These are phyloP conservation scores for Boechera retrofracta DNA, from an alignment of 345 rosid genomes.

Conservation along the genomic window DNA sequence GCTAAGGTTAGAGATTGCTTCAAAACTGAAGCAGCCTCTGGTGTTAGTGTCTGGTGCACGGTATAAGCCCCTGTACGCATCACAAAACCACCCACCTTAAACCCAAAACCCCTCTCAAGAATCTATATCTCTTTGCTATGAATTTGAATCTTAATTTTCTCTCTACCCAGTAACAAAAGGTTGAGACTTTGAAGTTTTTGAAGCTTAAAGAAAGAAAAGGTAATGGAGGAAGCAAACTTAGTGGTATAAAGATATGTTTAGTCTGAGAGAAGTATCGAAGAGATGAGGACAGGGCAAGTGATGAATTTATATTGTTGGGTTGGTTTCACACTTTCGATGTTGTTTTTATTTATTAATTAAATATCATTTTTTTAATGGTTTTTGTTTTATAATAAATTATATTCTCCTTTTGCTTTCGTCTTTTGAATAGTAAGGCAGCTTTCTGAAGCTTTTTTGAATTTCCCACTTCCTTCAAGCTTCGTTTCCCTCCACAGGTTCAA, in stretches of 20 bases:
- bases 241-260: constrained; percentile 28
- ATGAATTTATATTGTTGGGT: constrained; percentile 48
- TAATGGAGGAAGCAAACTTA: constrained; percentile 21
- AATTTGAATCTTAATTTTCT: constrained; percentile 16
- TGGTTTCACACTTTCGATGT: constrained; percentile 46
- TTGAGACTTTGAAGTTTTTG: constrained; percentile 23
- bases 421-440: constrained; percentile 47
- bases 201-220: constrained; percentile 23
- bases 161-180: constrained; percentile 23
- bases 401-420: constrained; percentile 49
- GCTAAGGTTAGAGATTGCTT: constrained; percentile 93
- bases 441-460: constrained; percentile 53
- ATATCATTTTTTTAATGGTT: constrained; percentile 1
- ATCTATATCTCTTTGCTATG: constrained; percentile 10
- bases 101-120: constrained; percentile 34
- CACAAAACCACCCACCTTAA: constrained; percentile 63
- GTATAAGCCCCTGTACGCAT: constrained; percentile 96
- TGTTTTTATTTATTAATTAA: constrained; percentile 8
- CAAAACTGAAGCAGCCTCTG: constrained; percentile 96
- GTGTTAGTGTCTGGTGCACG: constrained; percentile 94
- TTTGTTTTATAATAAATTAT: constrained; percentile 23
- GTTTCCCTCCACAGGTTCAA: constrained; percentile 51
- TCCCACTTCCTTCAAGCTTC: constrained; percentile 51
- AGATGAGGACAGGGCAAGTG: constrained; percentile 31
- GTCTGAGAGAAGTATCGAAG: constrained; percentile 41